These are phyloP conservation scores for Capsaspora owczarzaki DNA, from an alignment of 78 protist species.

Conservation along the genomic window DNA sequence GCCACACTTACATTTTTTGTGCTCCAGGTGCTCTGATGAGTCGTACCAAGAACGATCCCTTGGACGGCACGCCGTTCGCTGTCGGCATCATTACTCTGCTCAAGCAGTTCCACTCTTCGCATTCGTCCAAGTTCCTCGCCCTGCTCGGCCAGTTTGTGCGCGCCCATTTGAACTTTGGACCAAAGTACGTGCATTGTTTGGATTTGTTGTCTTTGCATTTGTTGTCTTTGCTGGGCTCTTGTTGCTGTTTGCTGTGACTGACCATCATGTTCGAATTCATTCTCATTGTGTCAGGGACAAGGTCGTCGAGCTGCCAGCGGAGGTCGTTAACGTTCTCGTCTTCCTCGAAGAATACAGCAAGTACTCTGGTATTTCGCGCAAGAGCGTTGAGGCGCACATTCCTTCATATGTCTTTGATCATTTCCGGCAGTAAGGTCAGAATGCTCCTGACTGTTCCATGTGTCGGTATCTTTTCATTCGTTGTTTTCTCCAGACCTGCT, in stretches of 20 bases:
- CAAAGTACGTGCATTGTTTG: neutral
- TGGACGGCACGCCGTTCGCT: slow-evolving; percentile 70
- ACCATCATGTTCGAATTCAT: no score
- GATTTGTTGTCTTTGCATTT: neutral
- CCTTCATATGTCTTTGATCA: neutral
- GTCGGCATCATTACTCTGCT: slow-evolving; percentile 74
- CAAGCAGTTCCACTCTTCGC: slow-evolving; percentile 65
- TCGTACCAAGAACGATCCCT: slow-evolving; percentile 17
- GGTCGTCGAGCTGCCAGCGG: neutral
- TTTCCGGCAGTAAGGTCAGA: no score
- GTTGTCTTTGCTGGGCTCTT: no score
- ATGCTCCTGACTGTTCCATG: no score
- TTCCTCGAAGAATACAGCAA: neutral
- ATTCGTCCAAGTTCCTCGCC: slow-evolving; percentile 39
- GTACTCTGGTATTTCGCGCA: neutral
- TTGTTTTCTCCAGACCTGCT: no score
- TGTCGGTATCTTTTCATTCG: no score
- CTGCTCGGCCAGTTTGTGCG: slow-evolving; percentile 72
- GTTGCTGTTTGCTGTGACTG: no score
- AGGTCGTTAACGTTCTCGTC: slow-evolving; percentile 4
- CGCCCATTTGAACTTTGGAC: slow-evolving; percentile 26
- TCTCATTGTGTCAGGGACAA: no score
- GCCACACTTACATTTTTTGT: neutral
- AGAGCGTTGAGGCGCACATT: neutral
- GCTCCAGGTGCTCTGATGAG: slow-evolving; percentile 18